Conservation (phyloP, 108 stramenopile species). For the Cyclotella distinguenda region DNA sequence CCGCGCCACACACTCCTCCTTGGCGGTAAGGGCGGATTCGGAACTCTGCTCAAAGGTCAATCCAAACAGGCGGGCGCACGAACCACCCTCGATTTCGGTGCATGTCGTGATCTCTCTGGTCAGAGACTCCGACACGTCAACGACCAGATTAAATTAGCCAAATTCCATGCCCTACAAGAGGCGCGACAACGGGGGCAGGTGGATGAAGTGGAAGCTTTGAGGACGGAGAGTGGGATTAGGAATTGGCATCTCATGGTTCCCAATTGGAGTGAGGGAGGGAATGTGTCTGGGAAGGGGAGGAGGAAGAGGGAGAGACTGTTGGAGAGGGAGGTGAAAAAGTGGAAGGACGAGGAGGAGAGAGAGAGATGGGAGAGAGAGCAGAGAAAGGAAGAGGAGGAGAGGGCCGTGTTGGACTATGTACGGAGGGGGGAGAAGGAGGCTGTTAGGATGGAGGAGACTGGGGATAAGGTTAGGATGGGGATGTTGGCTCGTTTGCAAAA, state of each 20-base stretch:
- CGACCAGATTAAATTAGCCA: constrained; percentile 90
- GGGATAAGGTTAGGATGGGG: constrained; percentile 46
- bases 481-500: constrained; percentile 58
- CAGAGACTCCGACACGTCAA: constrained; percentile 97
- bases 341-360: constrained; percentile 45
- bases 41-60: constrained; percentile 91
- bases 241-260: constrained; percentile 94
- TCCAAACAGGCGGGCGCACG: constrained; percentile 89
- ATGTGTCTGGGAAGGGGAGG: constrained; percentile 55
- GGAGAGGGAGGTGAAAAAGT: constrained; percentile 46
- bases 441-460: constrained; percentile 19
- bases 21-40: constrained; percentile 95
- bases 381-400: constrained; percentile 56
- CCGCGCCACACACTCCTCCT: constrained; percentile 35
- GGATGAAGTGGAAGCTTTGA: constrained; percentile 56
- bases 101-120: constrained; percentile 97
- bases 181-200: constrained; percentile 48
- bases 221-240: constrained; percentile 83
- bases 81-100: constrained; percentile 94
- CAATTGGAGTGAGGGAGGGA: constrained; percentile 83
- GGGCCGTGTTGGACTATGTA: constrained; percentile 62
- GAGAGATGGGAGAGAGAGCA: constrained; percentile 39
- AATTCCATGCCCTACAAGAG: constrained; percentile 76
- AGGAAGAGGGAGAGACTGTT: constrained; percentile 67
- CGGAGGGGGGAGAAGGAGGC: constrained; percentile 41